Percentiles rank a stretch among this genome's conserved stretches.
These are phyloP conservation scores for Polysphondylium violaceum DNA, from an alignment of 78 protist species.

Conservation along the genomic window DNA sequence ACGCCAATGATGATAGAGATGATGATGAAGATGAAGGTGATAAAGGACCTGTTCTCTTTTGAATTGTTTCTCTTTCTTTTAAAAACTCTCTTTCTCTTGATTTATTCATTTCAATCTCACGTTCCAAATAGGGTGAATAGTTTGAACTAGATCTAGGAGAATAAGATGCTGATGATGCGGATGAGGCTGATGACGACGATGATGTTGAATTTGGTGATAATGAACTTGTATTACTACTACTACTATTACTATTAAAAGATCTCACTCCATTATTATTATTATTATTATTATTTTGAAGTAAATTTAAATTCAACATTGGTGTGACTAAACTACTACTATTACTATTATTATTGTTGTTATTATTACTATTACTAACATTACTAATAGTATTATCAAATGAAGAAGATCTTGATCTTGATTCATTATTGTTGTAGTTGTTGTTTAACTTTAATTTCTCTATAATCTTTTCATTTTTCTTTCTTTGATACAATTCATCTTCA, in stretches of 20 bases:
- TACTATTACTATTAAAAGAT: no score
- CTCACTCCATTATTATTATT: not conserved
- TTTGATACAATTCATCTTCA: conserved; percentile 69
- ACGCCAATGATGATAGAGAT: not conserved
- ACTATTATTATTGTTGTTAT: not conserved
- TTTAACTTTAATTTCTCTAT: conserved; percentile 55
- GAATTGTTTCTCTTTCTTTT: not conserved
- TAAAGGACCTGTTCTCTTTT: not conserved
- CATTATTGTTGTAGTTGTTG: not conserved
- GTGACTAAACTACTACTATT: not conserved
- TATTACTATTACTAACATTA: not conserved
- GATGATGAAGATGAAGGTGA: not conserved
- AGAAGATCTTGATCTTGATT: not conserved
- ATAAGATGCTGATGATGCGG: not conserved
- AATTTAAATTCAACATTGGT: not conserved
- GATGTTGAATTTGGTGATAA: not conserved
- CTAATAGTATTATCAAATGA: not conserved
- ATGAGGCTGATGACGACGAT: not conserved
- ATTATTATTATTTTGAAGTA: not conserved
- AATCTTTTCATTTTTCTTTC: conserved; percentile 73
- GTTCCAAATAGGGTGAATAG: conserved; percentile 13
- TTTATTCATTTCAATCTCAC: conserved; percentile 20
- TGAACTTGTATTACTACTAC: no score
- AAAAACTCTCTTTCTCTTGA: not conserved
- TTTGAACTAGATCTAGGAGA: conserved; percentile 9